Evolutionary conservation across 306 rosid genomes (phyloP).

Genomic region (Vigna trinervia): DNA sequence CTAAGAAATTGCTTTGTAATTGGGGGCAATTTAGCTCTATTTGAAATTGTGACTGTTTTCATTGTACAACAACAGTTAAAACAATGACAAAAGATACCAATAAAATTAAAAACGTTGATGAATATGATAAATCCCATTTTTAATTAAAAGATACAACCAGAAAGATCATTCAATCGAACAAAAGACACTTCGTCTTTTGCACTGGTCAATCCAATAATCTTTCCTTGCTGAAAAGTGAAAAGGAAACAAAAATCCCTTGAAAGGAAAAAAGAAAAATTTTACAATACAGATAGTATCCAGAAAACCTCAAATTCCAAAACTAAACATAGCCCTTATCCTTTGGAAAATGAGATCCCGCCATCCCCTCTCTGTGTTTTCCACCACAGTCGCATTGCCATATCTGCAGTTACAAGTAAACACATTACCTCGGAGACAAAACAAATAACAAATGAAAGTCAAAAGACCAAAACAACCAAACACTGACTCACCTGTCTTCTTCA

Average conservation of each 20-base stretch:
- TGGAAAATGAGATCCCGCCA: conserved; percentile 97
- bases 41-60: conserved; percentile 5
- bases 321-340: conserved; percentile 84
- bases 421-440: not conserved
- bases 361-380: conserved; percentile 95
- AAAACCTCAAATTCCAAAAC: conserved; percentile 74
- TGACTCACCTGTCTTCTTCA: conserved; percentile 80
- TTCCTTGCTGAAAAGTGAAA: conserved; percentile 12
- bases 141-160: conserved; percentile 7
- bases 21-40: not conserved
- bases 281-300: conserved; percentile 5
- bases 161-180: conserved; percentile 32
- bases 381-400: conserved; percentile 90
- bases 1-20: not conserved
- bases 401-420: conserved; percentile 53
- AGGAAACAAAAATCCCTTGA: conserved; percentile 18
- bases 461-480: conserved; percentile 6
- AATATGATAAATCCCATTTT: not conserved
- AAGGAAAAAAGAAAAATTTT: conserved; percentile 10
- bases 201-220: conserved; percentile 31
- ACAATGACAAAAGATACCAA: not conserved
- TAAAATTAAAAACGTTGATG: not conserved
- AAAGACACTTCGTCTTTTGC: conserved; percentile 35
- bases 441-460: not conserved
- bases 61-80: not conserved